These are phyloP conservation scores for Graphilbum ipis-grandicollis DNA, from an alignment of 2,329 filamentous ascomycete genomes.

Conservation along the genomic window DNA sequence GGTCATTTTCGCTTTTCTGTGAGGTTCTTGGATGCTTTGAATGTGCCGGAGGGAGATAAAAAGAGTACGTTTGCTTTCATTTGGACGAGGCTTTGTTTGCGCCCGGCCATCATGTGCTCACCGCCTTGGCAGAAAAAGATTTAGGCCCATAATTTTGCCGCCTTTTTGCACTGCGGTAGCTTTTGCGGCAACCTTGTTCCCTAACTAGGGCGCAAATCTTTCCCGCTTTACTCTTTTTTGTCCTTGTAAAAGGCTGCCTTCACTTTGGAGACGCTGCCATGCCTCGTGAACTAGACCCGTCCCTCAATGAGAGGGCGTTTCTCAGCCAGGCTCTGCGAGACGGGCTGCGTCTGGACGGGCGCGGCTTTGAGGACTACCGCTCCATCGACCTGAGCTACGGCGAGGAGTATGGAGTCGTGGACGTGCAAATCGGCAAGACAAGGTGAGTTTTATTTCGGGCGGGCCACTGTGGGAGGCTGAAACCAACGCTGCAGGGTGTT, in stretches of 20 bases:
- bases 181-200: no score
- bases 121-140: conserved; percentile 12
- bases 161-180: no score
- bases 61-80: no score
- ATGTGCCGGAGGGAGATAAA: no score
- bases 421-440: conserved; percentile 79
- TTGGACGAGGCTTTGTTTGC: no score
- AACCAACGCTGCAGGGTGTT: conserved; percentile 57
- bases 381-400: conserved; percentile 65
- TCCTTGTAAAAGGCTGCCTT: no score
- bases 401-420: conserved; percentile 77
- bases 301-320: conserved; percentile 75
- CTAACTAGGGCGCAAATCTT: background rate
- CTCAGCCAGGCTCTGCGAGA: conserved; percentile 68
- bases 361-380: conserved; percentile 65
- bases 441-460: conserved; percentile 35
- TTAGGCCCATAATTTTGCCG: no score
- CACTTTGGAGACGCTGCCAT: no score
- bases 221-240: no score
- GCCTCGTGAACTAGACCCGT: conserved; percentile 86
- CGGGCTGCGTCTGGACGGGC: conserved; percentile 68
- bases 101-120: no score
- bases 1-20: conserved; percentile 36
- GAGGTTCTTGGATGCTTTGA: no score
- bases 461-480: no score